A percentile compares a stretch with the other conserved stretches of the same genome.
Evolutionary conservation across 2,329 filamentous ascomycete species (phyloP).

Genomic region (Penicillium sp.): DNA sequence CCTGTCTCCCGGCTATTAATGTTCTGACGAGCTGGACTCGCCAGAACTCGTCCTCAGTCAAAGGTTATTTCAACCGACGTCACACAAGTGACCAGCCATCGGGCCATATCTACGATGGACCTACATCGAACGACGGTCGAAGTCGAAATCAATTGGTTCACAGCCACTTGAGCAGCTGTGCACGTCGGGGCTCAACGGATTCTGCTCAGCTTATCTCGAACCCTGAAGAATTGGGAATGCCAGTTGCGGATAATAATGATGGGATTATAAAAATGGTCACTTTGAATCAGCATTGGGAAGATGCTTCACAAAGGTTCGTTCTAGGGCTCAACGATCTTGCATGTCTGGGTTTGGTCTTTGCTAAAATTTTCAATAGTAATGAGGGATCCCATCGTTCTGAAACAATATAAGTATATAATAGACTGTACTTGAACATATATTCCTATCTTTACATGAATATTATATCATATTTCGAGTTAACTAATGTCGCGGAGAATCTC

Average conservation of each 20-base stretch:
- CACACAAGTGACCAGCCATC: background rate
- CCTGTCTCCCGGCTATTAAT: slow-evolving; percentile 9
- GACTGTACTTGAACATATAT: background rate
- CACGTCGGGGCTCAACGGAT: slow-evolving; percentile 11
- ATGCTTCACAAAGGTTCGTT: slow-evolving; percentile 7
- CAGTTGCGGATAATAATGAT: slow-evolving; percentile 5
- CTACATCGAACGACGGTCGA: background rate
- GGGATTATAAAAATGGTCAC: slow-evolving; percentile 14
- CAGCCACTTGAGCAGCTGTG: slow-evolving; percentile 10
- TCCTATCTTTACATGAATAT: background rate
- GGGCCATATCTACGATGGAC: slow-evolving; percentile 2
- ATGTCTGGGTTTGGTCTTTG: background rate
- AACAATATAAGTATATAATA: background rate
- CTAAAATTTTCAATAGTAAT: background rate
- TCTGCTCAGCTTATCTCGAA: slow-evolving; percentile 6
- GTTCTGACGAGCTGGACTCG: slow-evolving; percentile 2
- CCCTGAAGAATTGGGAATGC: slow-evolving; percentile 1
- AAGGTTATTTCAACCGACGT: background rate
- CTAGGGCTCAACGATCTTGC: background rate
- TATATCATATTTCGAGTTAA: background rate
- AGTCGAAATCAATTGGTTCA: slow-evolving; percentile 1
- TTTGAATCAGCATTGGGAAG: slow-evolving; percentile 13
- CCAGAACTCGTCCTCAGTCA: background rate
- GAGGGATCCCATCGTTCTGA: slow-evolving; percentile 1
- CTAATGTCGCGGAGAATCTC: too few species aligned